Base-by-base conservation (phyloP, 2,329 filamentous ascomycete species). In the Calonectria honghensis region DNA sequence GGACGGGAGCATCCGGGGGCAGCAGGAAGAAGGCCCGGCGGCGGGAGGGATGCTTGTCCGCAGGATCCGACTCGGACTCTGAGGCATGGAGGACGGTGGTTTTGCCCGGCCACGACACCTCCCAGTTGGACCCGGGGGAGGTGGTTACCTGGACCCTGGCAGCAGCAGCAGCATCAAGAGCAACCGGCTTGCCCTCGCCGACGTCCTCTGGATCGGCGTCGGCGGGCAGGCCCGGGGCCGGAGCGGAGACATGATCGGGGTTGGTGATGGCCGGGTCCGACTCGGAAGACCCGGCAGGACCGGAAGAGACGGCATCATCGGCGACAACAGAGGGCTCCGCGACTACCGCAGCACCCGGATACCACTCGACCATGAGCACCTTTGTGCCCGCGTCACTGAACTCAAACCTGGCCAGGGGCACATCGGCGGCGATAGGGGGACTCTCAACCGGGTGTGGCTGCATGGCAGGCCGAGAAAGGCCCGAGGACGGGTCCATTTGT, bases 341-440 rank as follows among this genome's bases (percentile, higher is more conserved):
- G 35, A 57, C 73, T 29, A 64, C 67, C 45, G 76, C 77, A 52
- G 79, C 78, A 65, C 78, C 79, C 50, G 85, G 83, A 82, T 95
- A 92, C 96, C 96, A 98, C 84, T 98, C 95, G 50, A 98, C 93
- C 95, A 98, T 97, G 79, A 98, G 87, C 76, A 98, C 93, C 87
- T 98, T 98, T 76, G 95, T 97, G 51, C 95, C 95, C 77, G 96
- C 94, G 80, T 95, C 95, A 65, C 92, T 94, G 83, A 98, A 97
- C 84, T 98, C 96, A 85, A 97, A 98, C 73, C 96, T 93, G 59
- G 95, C 88, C 85, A 74, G 87, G 86, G 80, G 89, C 84, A 80
- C 78, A 35, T 81, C 81, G 61, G 72, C 74, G 57, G 79, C 68
- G 79, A 79, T 80, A 68, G 73, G 69, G 61, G 69, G 37, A 63